Evolutionary conservation across 805 yeast genomes (phyloP), one percentile per base, ranked within the genome.

Genomic region (Torulaspora maleeae): DNA sequence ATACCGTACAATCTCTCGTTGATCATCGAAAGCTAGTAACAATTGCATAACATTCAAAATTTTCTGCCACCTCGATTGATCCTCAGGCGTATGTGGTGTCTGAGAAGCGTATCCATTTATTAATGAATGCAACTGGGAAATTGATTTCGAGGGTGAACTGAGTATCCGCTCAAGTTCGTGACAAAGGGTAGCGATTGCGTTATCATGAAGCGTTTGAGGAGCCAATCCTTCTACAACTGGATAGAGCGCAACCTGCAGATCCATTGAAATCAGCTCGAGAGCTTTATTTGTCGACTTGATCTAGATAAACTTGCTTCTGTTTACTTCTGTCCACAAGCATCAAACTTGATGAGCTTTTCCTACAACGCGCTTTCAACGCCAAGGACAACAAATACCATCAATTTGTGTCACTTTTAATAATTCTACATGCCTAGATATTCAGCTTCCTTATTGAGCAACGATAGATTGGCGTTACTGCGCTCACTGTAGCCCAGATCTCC

Each of bases 401-500:
- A n/a, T 35, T 35, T 35, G 38, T 35, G 38, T 35, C 38, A 37
- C 32, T 10, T 33, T 16, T 16, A 24, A 19, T 12, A 43, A 27
- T 8, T 29, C 30, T 40, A 66, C 63, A 32, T 56, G 47, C 55
- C 64, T 51, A 43, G 64, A 37, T 59, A 66, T 38, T 71, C 75
- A 13, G 70, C 58, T 48, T 69, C 75, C 27, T 63, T 54, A 13
- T 68, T 63, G 54, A 77, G 78, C 46, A 71, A 73, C 10, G 45
- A 40, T 7, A 40, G 37, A 27, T 45, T 43, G 38, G 73, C 75
- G 19, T 66, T 56, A 4, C 58, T 60, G 9, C 60, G 57, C 27
- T 70, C 69, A 20, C 51, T 42, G 56, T 82, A 83, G 0, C 90
- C 90, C 46, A 83, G 63, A 43, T 67, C 64, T 20, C 63, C 69